These are phyloP conservation scores for Aquilaria agallochum DNA, from an alignment of 441 rosid genomes.

Conservation along the genomic window DNA sequence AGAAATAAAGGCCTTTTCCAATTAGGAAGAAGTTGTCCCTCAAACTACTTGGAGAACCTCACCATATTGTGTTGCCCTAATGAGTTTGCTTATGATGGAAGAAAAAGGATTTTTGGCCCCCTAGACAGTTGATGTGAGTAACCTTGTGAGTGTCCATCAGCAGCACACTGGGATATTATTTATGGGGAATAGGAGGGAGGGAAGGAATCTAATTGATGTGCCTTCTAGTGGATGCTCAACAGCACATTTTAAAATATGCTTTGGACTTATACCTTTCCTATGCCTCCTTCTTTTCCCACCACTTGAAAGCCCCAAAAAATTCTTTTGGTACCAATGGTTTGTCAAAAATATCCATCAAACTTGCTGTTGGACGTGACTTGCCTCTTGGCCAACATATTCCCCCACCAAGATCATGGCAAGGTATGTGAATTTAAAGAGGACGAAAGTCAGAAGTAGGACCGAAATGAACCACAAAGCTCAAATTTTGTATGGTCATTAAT, in stretches of 20 bases:
- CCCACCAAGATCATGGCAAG: conserved; percentile 18
- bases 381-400: conserved; percentile 22
- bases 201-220: conserved; percentile 21
- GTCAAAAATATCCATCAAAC: conserved; percentile 37
- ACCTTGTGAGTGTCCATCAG: conserved; percentile 38
- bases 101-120: conserved; percentile 3
- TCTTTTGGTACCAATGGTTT: conserved; percentile 26
- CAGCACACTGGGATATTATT: conserved; percentile 31
- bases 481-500: too few species aligned
- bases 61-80: conserved; percentile 44
- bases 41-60: conserved; percentile 83
- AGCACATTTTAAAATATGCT: conserved; percentile 94
- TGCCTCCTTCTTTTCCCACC: conserved; percentile 79
- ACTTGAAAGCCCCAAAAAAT: conserved; percentile 41
- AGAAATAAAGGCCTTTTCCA: conserved; percentile 90
- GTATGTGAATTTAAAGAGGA: conserved; percentile 27
- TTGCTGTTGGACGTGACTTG: conserved; percentile 16
- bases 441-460: conserved; percentile 15
- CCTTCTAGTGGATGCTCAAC: conserved; percentile 35
- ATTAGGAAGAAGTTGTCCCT: conserved; percentile 93
- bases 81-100: not conserved
- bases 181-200: conserved; percentile 42
- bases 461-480: not conserved
- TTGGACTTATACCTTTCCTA: conserved; percentile 31
- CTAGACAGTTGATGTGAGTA: conserved; percentile 12